Percentiles rank a stretch among this genome's conserved stretches.
phyloP scores from a whole-genome alignment of 2,329 filamentous ascomycete species.

The Biscogniauxia marginata region DNA sequence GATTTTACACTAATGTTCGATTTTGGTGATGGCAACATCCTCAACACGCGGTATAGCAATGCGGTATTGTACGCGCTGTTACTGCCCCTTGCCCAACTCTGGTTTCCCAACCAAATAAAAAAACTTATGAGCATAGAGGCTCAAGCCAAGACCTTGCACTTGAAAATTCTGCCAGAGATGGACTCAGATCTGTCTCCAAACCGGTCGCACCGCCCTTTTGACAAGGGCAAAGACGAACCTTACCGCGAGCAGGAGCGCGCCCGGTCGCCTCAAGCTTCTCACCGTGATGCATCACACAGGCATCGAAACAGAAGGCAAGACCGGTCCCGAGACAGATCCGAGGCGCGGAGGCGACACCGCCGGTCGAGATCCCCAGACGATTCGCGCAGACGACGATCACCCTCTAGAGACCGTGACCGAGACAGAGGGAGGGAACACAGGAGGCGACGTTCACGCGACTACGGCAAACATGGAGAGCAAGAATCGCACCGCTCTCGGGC shows the following conservation, averaged over 20 bases:
- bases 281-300: conserved; percentile 16
- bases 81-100: no score
- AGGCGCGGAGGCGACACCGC: conserved; percentile 20
- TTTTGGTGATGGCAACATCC: neutral
- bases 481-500: conserved; percentile 22
- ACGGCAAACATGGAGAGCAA: conserved; percentile 28
- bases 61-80: no score
- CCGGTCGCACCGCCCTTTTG: conserved; percentile 7
- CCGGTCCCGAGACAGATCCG: conserved; percentile 20
- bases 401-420: conserved; percentile 26
- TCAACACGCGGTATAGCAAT: neutral
- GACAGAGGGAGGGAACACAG: conserved; percentile 28
- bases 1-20: neutral
- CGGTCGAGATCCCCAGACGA: conserved; percentile 30
- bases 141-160: neutral
- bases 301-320: conserved; percentile 13
- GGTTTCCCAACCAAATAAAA: neutral
- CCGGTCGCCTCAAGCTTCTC: conserved; percentile 16
- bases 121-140: no score
- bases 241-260: conserved; percentile 18
- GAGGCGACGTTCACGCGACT: conserved; percentile 35
- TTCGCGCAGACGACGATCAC: conserved; percentile 21
- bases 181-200: neutral
- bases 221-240: conserved; percentile 5
- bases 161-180: neutral